These are phyloP conservation scores for Trichoderma breve DNA, from an alignment of 2,329 filamentous ascomycete species.

Conservation along the genomic window DNA sequence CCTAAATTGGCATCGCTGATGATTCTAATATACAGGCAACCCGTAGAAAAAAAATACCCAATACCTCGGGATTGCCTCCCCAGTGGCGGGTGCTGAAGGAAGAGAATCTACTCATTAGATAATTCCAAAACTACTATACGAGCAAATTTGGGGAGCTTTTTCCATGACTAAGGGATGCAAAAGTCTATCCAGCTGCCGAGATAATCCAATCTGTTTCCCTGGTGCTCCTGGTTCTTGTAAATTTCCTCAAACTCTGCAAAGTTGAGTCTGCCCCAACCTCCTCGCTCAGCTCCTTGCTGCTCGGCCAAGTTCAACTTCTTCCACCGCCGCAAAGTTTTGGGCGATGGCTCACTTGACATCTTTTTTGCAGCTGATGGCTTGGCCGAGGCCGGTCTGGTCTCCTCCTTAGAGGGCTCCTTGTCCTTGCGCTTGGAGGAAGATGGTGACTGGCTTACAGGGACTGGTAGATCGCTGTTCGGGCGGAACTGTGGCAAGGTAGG, in stretches of 20 bases:
- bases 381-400: not conserved
- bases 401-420: slow-evolving; percentile 5
- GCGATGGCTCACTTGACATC: slow-evolving; percentile 26
- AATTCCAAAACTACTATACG: too few species aligned
- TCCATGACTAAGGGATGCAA: slow-evolving; percentile 56
- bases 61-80: not conserved
- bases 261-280: slow-evolving; percentile 76
- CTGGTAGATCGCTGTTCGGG: slow-evolving; percentile 46
- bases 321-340: slow-evolving; percentile 45
- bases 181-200: slow-evolving; percentile 89
- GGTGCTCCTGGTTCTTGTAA: slow-evolving; percentile 65
- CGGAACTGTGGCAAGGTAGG: slow-evolving; percentile 68
- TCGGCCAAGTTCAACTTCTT: slow-evolving; percentile 64
- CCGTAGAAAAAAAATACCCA: not conserved
- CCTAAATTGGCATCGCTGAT: not conserved
- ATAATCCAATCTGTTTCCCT: slow-evolving; percentile 68
- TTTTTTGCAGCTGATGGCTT: not conserved
- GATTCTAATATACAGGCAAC: slow-evolving; percentile 1
- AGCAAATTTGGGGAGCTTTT: not conserved
- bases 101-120: not conserved
- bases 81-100: not conserved
- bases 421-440: not conserved
- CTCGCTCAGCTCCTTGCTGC: slow-evolving; percentile 64
- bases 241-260: slow-evolving; percentile 77
- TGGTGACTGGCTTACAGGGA: slow-evolving; percentile 21